These are phyloP conservation scores for Chlorella sorokiniana DNA, from an alignment of 139 green algal species.

Conservation along the genomic window DNA sequence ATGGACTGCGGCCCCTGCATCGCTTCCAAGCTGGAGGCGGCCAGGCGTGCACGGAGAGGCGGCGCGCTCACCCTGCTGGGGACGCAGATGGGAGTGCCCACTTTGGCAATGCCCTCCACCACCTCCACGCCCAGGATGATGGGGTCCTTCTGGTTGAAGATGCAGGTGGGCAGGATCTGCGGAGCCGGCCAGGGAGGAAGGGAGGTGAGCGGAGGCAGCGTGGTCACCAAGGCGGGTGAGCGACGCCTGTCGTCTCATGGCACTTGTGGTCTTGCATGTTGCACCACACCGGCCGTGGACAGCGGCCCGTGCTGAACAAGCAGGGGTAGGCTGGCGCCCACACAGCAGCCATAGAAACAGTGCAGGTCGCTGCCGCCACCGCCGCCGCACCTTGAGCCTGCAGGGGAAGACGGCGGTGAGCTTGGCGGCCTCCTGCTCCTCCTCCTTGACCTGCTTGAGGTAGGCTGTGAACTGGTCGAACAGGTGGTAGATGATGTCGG, in stretches of 20 bases:
- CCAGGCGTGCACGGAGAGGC: not conserved
- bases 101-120: slow-evolving; percentile 73
- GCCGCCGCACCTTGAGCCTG: slow-evolving; percentile 43
- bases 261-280: no score
- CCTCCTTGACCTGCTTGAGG: slow-evolving; percentile 71
- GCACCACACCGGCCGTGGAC: no score
- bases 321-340: no score
- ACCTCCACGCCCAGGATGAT: slow-evolving; percentile 96
- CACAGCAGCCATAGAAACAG: not conserved
- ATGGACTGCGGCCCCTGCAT: no score
- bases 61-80: slow-evolving; percentile 44
- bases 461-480: slow-evolving; percentile 97
- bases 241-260: no score
- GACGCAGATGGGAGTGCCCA: slow-evolving; percentile 81
- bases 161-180: slow-evolving; percentile 89
- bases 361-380: not conserved
- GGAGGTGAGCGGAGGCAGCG: not conserved
- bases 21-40: not conserved
- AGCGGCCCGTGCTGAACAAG: no score
- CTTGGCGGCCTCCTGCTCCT: slow-evolving; percentile 85
- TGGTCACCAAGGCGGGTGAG: no score
- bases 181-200: no score
- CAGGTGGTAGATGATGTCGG: slow-evolving; percentile 99
- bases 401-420: slow-evolving; percentile 94
- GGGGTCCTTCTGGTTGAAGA: slow-evolving; percentile 99